phyloP scores from a whole-genome alignment of 2,329 filamentous ascomycete species.

The Aspergillus quadrilineatus region DNA sequence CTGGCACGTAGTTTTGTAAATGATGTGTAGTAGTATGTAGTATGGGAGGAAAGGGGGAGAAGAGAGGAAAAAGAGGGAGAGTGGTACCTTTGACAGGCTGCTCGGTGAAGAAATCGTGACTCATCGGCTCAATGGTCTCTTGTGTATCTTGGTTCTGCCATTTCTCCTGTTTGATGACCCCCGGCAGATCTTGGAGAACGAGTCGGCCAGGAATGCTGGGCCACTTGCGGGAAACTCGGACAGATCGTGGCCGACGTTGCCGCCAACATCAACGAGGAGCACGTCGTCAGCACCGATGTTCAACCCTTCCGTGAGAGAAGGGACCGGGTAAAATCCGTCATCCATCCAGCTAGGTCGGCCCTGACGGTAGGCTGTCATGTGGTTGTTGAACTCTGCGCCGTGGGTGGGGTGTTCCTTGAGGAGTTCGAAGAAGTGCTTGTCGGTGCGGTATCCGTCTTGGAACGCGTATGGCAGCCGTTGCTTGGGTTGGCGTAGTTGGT shows the following conservation, averaged over 20 bases:
- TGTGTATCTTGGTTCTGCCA: slow-evolving; percentile 8
- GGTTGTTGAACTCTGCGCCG: slow-evolving; percentile 28
- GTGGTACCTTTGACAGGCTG: slow-evolving; percentile 47
- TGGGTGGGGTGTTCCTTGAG: slow-evolving; percentile 22
- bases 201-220: slow-evolving; percentile 43
- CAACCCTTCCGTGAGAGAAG: slow-evolving; percentile 18
- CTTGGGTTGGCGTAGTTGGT: slow-evolving; percentile 29
- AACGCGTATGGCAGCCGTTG: slow-evolving; percentile 26
- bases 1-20: slow-evolving; percentile 30
- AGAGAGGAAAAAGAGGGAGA: not conserved
- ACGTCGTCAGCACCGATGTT: slow-evolving; percentile 18
- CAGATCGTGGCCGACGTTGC: slow-evolving; percentile 44
- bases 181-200: slow-evolving; percentile 51
- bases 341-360: slow-evolving; percentile 34
- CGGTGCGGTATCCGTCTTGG: slow-evolving; percentile 28
- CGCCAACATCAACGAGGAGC: slow-evolving; percentile 47
- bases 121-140: slow-evolving; percentile 31
- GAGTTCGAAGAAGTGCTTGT: slow-evolving; percentile 30
- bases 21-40: too few relatives aligned
- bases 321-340: slow-evolving; percentile 30
- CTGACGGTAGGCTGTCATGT: slow-evolving; percentile 29
- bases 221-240: slow-evolving; percentile 39
- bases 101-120: slow-evolving; percentile 49
- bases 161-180: slow-evolving; percentile 31
- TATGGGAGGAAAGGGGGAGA: not conserved